phyloP scores from a whole-genome alignment of 2,329 filamentous ascomycete genomes.

The Madurella mycetomatis region DNA sequence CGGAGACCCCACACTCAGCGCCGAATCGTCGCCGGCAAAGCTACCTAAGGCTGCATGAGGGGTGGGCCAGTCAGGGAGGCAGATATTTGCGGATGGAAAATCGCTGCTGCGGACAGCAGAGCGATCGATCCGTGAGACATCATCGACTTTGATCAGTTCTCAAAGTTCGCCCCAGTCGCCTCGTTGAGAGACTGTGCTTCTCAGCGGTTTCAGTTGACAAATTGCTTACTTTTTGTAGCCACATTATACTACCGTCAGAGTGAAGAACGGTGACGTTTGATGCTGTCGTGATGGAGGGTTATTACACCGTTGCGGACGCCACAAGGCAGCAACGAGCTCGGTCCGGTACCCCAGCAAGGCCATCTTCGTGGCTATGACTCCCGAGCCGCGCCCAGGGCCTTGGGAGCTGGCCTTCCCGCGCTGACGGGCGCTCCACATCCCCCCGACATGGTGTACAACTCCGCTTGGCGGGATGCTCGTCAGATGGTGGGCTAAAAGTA shows the following conservation, averaged over 20 bases:
- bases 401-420: constrained; percentile 7
- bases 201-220: no score
- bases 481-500: constrained; percentile 8
- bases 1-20: constrained; percentile 1
- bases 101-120: no score
- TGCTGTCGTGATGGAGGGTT: no score
- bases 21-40: neutral
- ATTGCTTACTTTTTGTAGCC: no score
- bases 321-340: constrained; percentile 15
- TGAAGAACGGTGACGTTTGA: no score
- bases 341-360: constrained; percentile 7
- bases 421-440: constrained; percentile 11
- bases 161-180: no score
- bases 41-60: neutral
- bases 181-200: no score
- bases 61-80: neutral
- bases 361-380: neutral
- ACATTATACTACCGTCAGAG: no score
- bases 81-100: neutral
- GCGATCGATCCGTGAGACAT: no score
- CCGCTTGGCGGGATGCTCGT: constrained; percentile 10
- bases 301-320: neutral
- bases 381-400: constrained; percentile 1
- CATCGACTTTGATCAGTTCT: no score
- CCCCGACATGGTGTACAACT: constrained; percentile 8